Evolutionary conservation across 2,329 filamentous ascomycete species (phyloP).

Genomic region (Paracorniculantispora psalliotae): DNA sequence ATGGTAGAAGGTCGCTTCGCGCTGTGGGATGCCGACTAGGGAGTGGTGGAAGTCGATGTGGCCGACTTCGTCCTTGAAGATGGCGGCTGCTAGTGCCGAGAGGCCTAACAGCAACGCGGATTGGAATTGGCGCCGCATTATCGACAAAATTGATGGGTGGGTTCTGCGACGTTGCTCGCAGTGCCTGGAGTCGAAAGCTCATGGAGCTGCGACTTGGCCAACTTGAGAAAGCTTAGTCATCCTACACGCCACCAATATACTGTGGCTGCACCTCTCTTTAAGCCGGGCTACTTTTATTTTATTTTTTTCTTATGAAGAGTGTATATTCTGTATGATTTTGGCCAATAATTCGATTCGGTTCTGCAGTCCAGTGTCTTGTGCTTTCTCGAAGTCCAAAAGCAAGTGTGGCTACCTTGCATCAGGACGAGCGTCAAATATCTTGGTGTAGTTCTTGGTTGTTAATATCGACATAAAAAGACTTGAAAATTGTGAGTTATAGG

Average conservation of each 20-base stretch:
- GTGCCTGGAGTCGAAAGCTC: background rate
- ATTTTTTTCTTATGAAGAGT: too few species aligned
- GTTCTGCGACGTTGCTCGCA: conserved; percentile 5
- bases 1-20: conserved; percentile 90
- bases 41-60: conserved; percentile 86
- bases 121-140: conserved; percentile 33
- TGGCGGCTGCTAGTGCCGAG: conserved; percentile 48
- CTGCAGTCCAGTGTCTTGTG: too few species aligned
- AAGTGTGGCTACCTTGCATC: too few species aligned
- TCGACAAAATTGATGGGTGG: conserved; percentile 11
- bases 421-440: too few species aligned
- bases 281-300: too few species aligned
- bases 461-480: too few species aligned
- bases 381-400: too few species aligned
- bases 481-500: too few species aligned
- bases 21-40: conserved; percentile 76
- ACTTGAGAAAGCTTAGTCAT: conserved; percentile 10
- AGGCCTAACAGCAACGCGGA: conserved; percentile 35
- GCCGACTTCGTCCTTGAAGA: conserved; percentile 88
- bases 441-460: too few species aligned
- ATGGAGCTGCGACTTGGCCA: conserved; percentile 1
- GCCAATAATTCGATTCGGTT: too few species aligned
- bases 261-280: too few species aligned
- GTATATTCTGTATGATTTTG: too few species aligned
- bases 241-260: background rate